Evolutionary conservation across 371 early-diverging fungal genomes (phyloP), one percentile per base, ranked within the genome.

Genomic region (Rhizopus microsporus): DNA sequence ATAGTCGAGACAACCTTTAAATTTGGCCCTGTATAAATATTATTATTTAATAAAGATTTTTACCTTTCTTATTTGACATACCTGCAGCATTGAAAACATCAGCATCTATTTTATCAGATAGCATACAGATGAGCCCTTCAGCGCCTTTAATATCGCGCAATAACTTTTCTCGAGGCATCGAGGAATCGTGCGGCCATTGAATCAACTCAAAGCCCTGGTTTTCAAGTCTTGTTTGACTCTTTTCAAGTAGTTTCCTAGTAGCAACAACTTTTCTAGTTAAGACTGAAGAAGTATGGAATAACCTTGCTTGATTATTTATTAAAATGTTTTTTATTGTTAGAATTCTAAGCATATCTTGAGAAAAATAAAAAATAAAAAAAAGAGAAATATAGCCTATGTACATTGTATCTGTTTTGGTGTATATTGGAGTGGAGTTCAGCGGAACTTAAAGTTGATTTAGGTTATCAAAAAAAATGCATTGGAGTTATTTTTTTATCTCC

Each of bases 81-180:
- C 89, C 73, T 59, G 86, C 81, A 13, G 77, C 80, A 56, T 82
- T 78, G 32, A 93, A 56, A 4, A 92, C 54, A 59, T 92, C 88
- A 2, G 57, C 55, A 60, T 93, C 89, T 32, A 94, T 82, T 42
- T 80, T 81, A 51, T 93, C 90, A 1, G 87, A 81, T 47, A 92
- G 67, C 50, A 90, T 71, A 65, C 88, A 87, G 7, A 92, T 52
- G 13, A 89, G 71, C 0, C 86, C 93, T 39, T 85, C 75, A 0
- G 77, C 83, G 48, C 72, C 76, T 39, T 71, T 55, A 9, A 77
- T 56, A 39, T 61, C 42, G 15, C 58, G 45, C 17, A 77, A 32
- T 8, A 77, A 57, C 9, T 60, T 52, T 0, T 74, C 59, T 16
- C 75, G 62, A 7, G 78, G 78, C 56, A 77, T 77, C 33, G 62